These are phyloP conservation scores for Cornus florida DNA, from an alignment of 148 eudicot species.

Conservation along the genomic window DNA sequence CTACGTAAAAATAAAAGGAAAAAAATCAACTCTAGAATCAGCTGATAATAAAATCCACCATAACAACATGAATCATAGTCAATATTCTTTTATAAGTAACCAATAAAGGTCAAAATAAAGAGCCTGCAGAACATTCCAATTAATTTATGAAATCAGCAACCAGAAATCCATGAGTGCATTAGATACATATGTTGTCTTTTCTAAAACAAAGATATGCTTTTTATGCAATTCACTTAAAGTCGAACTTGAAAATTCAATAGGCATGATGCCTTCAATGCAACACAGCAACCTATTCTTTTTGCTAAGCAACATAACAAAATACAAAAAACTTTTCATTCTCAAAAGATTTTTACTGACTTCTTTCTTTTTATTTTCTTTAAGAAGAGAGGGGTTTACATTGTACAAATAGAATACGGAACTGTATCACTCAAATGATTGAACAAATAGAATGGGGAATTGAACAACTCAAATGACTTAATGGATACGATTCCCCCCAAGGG, in stretches of 20 bases:
- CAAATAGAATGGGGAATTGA: neutral
- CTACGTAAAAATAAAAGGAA: constrained; percentile 29
- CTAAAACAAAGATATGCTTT: neutral
- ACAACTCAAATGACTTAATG: neutral
- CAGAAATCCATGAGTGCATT: neutral
- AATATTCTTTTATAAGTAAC: neutral
- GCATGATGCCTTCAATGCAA: neutral
- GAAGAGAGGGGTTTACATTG: neutral
- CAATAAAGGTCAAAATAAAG: neutral
- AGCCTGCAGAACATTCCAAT: neutral
- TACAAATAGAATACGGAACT: neutral
- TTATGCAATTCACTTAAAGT: neutral
- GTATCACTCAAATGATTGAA: too few relatives aligned
- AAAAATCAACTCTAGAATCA: neutral
- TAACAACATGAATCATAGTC: neutral
- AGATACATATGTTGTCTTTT: neutral
- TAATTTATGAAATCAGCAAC: neutral
- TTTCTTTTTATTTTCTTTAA: neutral
- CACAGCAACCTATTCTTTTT: neutral
- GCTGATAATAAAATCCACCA: neutral
- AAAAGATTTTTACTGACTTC: neutral
- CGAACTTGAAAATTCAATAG: neutral
- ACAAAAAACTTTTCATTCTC: neutral
- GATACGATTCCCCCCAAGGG: too few relatives aligned
- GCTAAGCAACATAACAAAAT: neutral